Base-by-base conservation (phyloP, 2,329 filamentous ascomycete species). In the Sporothrix curviconia region DNA sequence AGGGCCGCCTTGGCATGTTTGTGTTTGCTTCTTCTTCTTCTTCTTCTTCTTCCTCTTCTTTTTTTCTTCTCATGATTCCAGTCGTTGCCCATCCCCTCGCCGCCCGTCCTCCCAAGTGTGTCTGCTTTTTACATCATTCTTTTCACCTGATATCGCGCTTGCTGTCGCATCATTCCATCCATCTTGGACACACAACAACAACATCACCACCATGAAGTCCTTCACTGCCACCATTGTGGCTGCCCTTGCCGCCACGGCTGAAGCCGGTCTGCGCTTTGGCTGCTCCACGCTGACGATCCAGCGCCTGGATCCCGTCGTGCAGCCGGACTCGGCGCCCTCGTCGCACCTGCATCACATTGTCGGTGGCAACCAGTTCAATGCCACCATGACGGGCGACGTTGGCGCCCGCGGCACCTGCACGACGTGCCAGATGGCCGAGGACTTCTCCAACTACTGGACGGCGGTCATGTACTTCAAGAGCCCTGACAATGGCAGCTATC, bases 371-470 rank as follows among this genome's bases (percentile, higher is more conserved):
- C 57, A 65, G 42, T 69, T 69, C 60, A 67, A 64, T 24, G 60
- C 64, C 7, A 64, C 61, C 32, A 68, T 69, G 68, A 49, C 57
- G 9, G 53, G 55, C 22, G 61, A 62, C 40, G 57, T 58, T 15
- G 55, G 57, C 22, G 44, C 56, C 12, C 39, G 56, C 32, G 60
- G 55, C 36, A 60, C 42, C 44, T 62, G 61, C 57, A 61, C 61
- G 9, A 62, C 59, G 25, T 62, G 61, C 56, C 57, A 60, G 37
- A 61, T 58, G 47, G 36, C 57, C 9, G 59, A 62, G 49, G 72
- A 74, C 60, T 70, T 71, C 61, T 70, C 66, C 55, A 72, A 74
- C 60, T 72, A 72, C 64, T 62, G 61, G 59, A 62, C 61, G 0
- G 61, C 59, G 50, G 58, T 61, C 49, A 57, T 62, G 52, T 62